Evolutionary conservation across 345 rosid species (phyloP), one percentile per base, ranked within the genome.

Genomic region (Melaleuca alternifolia): DNA sequence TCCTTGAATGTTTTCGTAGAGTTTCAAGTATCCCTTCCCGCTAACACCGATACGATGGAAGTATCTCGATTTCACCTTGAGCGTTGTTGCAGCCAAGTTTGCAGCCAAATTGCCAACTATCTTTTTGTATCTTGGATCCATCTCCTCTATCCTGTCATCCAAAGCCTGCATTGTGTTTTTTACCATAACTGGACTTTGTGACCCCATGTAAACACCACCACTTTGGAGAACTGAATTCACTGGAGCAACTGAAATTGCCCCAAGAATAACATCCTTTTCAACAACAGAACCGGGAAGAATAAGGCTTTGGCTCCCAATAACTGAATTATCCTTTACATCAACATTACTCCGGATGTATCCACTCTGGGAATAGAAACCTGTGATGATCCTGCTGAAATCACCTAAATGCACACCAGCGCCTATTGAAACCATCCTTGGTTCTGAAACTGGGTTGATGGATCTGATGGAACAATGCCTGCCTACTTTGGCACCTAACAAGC

Each of bases 81-180:
- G 88, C 54, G 95, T 94, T 6, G 93, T 92, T 52, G 91, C 92
- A 83, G 94, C 94, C 79, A 93, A 86, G 89, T 83, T 94, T 33
- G 94, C 95, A 10, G 95, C 87, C 56, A 92, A 86, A 46, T 94
- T 94, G 51, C 96, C 93, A 9, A 94, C 94, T n/a, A 93, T 93
- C 85, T 91, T 94, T 91, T 90, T 94, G 26, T 94, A 93, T 54
- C 89, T 93, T 50, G 11, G 15, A 89, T 94, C 96, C 96, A 94
- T 94, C 88, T 94, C 95, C 90, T 94, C 95, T 82, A 94, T 93
- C 86, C 96, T 88, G 48, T 93, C 95, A 87, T 93, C 96, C 88
- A 94, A 87, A 86, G 91, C 89, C 81, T 93, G 95, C 88, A 88
- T 86, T 6, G 92, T 92, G 91, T 94, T 94, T 90, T 92, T 94